Base-by-base conservation (phyloP, 2,329 filamentous ascomycete genomes). In the Ceratocystis ficicola region DNA sequence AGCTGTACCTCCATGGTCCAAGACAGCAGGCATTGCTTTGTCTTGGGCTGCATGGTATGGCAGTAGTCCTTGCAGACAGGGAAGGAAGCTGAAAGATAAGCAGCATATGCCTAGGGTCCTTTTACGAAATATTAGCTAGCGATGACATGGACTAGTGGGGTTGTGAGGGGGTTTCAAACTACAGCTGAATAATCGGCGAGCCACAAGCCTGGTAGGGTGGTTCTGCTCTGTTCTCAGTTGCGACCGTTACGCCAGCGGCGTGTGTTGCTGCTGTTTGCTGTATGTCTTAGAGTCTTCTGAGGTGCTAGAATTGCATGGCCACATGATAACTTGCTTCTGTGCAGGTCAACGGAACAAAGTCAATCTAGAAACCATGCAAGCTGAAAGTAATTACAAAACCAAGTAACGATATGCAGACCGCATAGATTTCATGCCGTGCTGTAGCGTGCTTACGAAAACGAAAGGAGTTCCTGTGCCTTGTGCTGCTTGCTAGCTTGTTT, bases 141-240 rank as follows among this genome's bases (percentile, higher is more conserved):
- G 52, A 50, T 57, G 52, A 32, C 52, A 57, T 15, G 22, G 52
- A 25, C 8, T 57, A 57, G 52, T 57, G 52, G 52, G 22, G 52
- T 30, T 20, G 44, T 28, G 36, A 63, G 62, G 41, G 62, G 59
- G 59, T 8, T 8, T 22, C 17, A 46, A 30, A 62, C 59, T 17
- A 22, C 46, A 62, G 32, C 32, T 62, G 60, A 41, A 46, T 15
- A 41, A 28, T 41, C 20, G n/a, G n/a, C 46, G 60, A 46, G n/a
- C 32, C 44, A 30, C 7, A 62, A 6, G 28, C 60, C 44, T 41
- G 60, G 60, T 44, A 15, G 25, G 46, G 44, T 62, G 32, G 36
- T 7, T 44, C 12, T 30, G 28, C 22, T 63, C 22, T 4, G 17
- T 25, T n/a, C n/a, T 20, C 44, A n/a, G n/a, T 50, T 10, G 20